These are phyloP conservation scores for Apiospora aurea DNA, from an alignment of 2,329 filamentous ascomycete species.

Conservation along the genomic window DNA sequence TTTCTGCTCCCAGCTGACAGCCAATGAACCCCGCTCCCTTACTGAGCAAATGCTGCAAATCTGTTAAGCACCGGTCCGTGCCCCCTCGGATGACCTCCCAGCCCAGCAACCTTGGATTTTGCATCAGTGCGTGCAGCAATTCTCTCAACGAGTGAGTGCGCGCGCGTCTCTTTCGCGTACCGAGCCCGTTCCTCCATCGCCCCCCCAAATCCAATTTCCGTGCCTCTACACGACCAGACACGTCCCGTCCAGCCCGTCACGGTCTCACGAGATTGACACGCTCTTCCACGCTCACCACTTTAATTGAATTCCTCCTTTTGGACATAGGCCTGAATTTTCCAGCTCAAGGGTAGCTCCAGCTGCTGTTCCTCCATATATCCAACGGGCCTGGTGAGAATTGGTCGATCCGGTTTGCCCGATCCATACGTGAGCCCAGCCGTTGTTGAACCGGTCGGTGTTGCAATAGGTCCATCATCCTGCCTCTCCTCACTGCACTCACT, in stretches of 20 bases:
- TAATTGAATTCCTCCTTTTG: slow-evolving; percentile 42
- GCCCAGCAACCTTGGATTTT: neutral
- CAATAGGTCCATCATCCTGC: neutral
- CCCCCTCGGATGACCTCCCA: neutral
- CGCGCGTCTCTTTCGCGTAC: slow-evolving; percentile 7
- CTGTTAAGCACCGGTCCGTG: slow-evolving; percentile 6
- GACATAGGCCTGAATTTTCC: slow-evolving; percentile 17
- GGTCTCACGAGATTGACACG: slow-evolving; percentile 47
- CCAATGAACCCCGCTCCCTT: slow-evolving; percentile 19
- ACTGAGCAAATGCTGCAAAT: neutral
- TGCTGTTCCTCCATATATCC: slow-evolving; percentile 16
- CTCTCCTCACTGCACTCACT: slow-evolving; percentile 15
- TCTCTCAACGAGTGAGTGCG: neutral
- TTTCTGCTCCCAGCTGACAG: neutral
- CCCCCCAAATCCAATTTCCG: slow-evolving; percentile 16
- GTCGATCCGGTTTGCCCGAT: neutral
- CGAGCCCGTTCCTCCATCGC: neutral
- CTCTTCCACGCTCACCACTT: slow-evolving; percentile 34
- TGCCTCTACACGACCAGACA: slow-evolving; percentile 26
- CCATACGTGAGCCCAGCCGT: neutral
- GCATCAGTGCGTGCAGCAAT: slow-evolving; percentile 10
- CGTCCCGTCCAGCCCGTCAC: slow-evolving; percentile 33
- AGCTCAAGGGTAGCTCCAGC: slow-evolving; percentile 18
- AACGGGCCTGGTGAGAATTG: neutral
- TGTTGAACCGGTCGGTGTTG: slow-evolving; percentile 8